phyloP scores from a whole-genome alignment of 78 protist genomes.

The Isochrysis galbana region DNA sequence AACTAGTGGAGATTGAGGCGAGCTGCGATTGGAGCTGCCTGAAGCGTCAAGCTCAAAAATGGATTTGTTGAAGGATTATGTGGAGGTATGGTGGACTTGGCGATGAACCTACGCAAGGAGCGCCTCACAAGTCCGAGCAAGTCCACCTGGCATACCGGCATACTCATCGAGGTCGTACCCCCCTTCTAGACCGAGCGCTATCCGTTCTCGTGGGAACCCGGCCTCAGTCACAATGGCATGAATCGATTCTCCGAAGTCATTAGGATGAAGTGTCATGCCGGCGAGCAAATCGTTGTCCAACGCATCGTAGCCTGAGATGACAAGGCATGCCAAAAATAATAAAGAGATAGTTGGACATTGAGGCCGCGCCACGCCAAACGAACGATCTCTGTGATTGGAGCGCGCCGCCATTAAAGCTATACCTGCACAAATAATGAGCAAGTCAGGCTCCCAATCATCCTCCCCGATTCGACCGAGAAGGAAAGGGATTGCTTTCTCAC shows the following conservation, averaged over 20 bases:
- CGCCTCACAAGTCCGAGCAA: background rate
- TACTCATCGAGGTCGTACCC: background rate
- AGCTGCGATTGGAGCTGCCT: no score
- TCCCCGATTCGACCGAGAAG: background rate
- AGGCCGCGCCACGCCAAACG: no score
- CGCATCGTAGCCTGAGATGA: background rate
- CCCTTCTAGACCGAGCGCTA: background rate
- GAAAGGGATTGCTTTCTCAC: background rate
- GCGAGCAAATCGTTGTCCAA: background rate
- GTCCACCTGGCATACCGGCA: background rate
- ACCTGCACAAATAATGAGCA: background rate
- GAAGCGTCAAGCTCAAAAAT: no score
- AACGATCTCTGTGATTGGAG: no score
- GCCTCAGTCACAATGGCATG: background rate
- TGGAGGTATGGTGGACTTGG: no score
- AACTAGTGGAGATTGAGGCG: no score
- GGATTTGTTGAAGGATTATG: no score
- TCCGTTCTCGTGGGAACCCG: background rate
- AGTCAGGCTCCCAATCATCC: background rate
- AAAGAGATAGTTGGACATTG: no score
- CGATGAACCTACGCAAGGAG: background rate
- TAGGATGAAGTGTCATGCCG: background rate
- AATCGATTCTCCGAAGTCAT: background rate
- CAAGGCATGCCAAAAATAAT: no score
- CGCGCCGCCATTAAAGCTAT: no score